Evolutionary conservation across 1,284 basidiomycete species (phyloP).

Genomic region (Pulveroboletus sp.): DNA sequence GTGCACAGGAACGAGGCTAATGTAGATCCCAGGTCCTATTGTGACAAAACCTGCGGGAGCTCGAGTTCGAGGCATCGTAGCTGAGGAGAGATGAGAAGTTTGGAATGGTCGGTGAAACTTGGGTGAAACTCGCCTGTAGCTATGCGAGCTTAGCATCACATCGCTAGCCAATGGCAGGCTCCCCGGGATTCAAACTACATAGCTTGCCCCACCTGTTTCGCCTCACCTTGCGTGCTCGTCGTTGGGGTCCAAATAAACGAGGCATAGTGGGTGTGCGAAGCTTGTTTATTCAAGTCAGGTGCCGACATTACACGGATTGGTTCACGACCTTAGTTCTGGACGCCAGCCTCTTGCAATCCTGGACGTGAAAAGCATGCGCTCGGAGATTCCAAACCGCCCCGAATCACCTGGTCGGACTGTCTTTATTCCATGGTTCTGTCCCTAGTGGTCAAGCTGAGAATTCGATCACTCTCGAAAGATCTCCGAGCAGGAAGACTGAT

Average conservation of each 20-base stretch:
- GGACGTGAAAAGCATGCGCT: too few relatives aligned
- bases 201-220: too few relatives aligned
- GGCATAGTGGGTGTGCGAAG: too few relatives aligned
- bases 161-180: too few relatives aligned
- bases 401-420: slow-evolving; percentile 36
- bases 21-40: slow-evolving; percentile 27
- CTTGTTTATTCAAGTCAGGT: neutral
- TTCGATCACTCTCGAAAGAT: neutral
- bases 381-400: slow-evolving; percentile 55
- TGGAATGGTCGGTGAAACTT: neutral
- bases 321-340: slow-evolving; percentile 20
- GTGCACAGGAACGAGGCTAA: too few relatives aligned
- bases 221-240: too few relatives aligned
- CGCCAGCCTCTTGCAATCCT: slow-evolving; percentile 19
- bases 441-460: slow-evolving; percentile 70
- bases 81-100: neutral
- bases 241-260: too few relatives aligned
- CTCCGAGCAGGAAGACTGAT: slow-evolving; percentile 34
- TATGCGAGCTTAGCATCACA: too few relatives aligned
- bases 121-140: too few relatives aligned
- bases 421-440: slow-evolving; percentile 68
- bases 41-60: slow-evolving; percentile 21
- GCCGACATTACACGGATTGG: slow-evolving; percentile 4
- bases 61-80: slow-evolving; percentile 14
- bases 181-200: too few relatives aligned